These are phyloP conservation scores for Penstemon eatonii DNA, from an alignment of 257 asterid species.

Conservation along the genomic window DNA sequence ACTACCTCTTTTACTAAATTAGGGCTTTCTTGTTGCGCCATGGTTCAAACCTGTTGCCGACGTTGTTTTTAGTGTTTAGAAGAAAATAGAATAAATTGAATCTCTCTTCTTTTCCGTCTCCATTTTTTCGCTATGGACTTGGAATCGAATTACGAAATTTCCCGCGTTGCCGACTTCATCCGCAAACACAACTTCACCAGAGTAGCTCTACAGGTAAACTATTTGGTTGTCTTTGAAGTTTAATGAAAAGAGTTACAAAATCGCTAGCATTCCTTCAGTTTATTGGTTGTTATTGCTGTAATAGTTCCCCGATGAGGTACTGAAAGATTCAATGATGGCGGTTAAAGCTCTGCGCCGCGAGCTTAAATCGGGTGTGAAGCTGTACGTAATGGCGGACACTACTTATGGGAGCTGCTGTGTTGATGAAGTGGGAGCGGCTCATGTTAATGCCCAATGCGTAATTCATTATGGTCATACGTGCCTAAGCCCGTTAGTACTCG, in stretches of 20 bases:
- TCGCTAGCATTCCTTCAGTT: neutral
- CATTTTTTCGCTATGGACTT: slow-evolving; percentile 53
- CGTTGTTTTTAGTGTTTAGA: too few relatives aligned
- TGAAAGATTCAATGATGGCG: slow-evolving; percentile 66
- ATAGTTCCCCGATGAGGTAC: slow-evolving; percentile 79
- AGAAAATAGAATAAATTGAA: too few relatives aligned
- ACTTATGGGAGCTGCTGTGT: slow-evolving; percentile 93
- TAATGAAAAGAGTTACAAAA: neutral
- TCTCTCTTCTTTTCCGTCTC: neutral
- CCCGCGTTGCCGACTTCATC: slow-evolving; percentile 68
- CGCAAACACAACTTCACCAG: slow-evolving; percentile 47
- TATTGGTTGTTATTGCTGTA: slow-evolving; percentile 21
- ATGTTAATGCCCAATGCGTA: slow-evolving; percentile 69
- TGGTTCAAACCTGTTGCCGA: too few relatives aligned
- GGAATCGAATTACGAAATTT: slow-evolving; percentile 56
- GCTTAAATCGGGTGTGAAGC: slow-evolving; percentile 44
- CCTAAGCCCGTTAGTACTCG: slow-evolving; percentile 84
- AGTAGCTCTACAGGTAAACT: slow-evolving; percentile 73
- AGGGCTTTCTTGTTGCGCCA: too few relatives aligned
- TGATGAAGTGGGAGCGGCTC: slow-evolving; percentile 98
- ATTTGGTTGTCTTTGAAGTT: neutral
- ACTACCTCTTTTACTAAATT: too few relatives aligned
- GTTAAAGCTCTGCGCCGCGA: slow-evolving; percentile 55
- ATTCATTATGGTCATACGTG: slow-evolving; percentile 85
- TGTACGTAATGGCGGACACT: slow-evolving; percentile 96